Percentiles rank a stretch among this genome's conserved stretches.
Conservation (phyloP, 2,329 filamentous ascomycete species). For the Colletotrichum musicola region DNA sequence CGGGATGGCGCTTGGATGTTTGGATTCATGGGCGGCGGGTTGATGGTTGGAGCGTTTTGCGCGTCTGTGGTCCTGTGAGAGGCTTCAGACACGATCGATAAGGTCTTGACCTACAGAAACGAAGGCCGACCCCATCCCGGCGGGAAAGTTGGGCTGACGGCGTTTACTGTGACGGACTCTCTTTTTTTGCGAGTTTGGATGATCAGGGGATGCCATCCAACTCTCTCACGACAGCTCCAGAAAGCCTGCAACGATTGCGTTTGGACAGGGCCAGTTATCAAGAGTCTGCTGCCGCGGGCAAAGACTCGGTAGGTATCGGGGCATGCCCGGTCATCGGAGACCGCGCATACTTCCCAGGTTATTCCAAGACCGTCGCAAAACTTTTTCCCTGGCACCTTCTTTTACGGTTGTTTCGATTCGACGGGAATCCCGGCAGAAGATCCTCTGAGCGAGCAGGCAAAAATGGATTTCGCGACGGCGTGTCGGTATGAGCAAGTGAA, state of each 20-base stretch:
- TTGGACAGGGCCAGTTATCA: background rate
- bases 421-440: slow-evolving; percentile 25
- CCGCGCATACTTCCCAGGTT: slow-evolving; percentile 4
- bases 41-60: background rate
- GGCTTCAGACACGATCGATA: slow-evolving; percentile 8
- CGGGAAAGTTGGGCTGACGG: slow-evolving; percentile 25
- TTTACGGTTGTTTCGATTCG: slow-evolving; percentile 35
- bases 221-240: background rate
- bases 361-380: slow-evolving; percentile 9
- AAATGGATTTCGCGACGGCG: background rate
- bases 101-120: slow-evolving; percentile 14
- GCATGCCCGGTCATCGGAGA: slow-evolving; percentile 5
- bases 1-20: slow-evolving; percentile 7
- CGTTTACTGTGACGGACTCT: slow-evolving; percentile 24
- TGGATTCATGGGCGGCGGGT: background rate
- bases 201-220: slow-evolving; percentile 1
- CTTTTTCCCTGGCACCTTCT: background rate
- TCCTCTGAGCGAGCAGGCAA: slow-evolving; percentile 5
- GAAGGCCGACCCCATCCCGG: slow-evolving; percentile 3
- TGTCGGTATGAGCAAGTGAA: background rate
- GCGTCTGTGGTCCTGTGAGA: slow-evolving; percentile 13
- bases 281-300: background rate
- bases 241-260: background rate
- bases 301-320: background rate
- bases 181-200: slow-evolving; percentile 13